Conservation (phyloP, 2,329 filamentous ascomycete species). For the Aspergillus luchuensis region DNA sequence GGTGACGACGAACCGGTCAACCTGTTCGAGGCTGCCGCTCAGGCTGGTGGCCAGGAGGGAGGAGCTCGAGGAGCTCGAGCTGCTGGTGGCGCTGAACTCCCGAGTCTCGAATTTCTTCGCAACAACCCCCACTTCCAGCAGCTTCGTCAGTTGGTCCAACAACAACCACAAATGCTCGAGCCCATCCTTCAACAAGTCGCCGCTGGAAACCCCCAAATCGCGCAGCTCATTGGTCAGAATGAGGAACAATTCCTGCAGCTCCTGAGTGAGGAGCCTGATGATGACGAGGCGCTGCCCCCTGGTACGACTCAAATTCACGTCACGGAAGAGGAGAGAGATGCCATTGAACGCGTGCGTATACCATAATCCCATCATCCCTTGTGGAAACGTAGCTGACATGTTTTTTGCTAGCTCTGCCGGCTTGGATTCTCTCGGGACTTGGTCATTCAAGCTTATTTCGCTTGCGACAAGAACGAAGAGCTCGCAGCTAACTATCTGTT, state of each 20-base stretch:
- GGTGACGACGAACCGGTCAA: conserved; percentile 70
- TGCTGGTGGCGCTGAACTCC: conserved; percentile 59
- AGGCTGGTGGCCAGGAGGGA: conserved; percentile 59
- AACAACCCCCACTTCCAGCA: conserved; percentile 98
- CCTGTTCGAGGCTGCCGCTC: conserved; percentile 88
- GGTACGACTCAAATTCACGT: conserved; percentile 88
- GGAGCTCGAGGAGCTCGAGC: conserved; percentile 36
- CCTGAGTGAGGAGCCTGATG: conserved; percentile 72
- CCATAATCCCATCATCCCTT: not conserved
- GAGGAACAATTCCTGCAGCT: conserved; percentile 91
- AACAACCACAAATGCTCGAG: conserved; percentile 97
- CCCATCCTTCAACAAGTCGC: conserved; percentile 96
- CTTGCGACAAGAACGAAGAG: conserved; percentile 99
- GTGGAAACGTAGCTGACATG: conserved; percentile 20
- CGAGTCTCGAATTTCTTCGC: conserved; percentile 88
- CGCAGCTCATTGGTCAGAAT: conserved; percentile 86
- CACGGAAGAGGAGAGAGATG: conserved; percentile 93
- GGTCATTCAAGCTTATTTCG: conserved; percentile 97
- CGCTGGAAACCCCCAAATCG: conserved; percentile 90
- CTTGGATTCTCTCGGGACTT: conserved; percentile 91
- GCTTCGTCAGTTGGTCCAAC: conserved; percentile 92
- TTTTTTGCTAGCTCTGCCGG: conserved; percentile 69
- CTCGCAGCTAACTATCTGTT: conserved; percentile 97
- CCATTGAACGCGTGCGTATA: conserved; percentile 82
- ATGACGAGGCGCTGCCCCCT: conserved; percentile 75